Conservation (phyloP, 192 early-diverging fungal genomes). For the Entomortierella beljakovae region DNA sequence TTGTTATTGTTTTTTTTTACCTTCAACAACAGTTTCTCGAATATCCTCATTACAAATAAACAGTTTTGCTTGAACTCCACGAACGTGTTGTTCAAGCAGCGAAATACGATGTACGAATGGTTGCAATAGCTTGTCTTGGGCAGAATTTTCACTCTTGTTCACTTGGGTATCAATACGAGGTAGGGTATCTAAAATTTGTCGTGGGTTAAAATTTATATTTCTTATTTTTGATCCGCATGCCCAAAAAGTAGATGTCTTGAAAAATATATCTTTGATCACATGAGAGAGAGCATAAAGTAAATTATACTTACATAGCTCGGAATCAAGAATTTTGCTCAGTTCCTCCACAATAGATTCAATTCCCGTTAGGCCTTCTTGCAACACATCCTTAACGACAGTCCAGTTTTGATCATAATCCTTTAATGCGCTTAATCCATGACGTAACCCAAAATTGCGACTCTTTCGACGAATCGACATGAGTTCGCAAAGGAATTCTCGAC, state of each 20-base stretch:
- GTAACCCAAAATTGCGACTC: slow-evolving; percentile 61
- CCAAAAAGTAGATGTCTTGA: no score
- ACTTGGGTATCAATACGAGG: slow-evolving; percentile 44
- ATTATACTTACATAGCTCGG: slow-evolving; percentile 62
- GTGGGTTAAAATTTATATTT: neutral
- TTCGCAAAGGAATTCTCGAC: slow-evolving; percentile 68
- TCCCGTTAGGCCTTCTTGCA: slow-evolving; percentile 46
- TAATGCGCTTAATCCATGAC: slow-evolving; percentile 52
- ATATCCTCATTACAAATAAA: slow-evolving; percentile 69
- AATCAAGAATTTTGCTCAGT: slow-evolving; percentile 52
- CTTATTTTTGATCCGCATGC: neutral
- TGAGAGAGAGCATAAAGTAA: neutral
- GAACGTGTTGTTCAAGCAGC: slow-evolving; percentile 61
- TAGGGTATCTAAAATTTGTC: slow-evolving; percentile 40
- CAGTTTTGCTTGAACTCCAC: slow-evolving; percentile 67
- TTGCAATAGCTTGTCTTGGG: slow-evolving; percentile 46
- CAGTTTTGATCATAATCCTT: slow-evolving; percentile 60
- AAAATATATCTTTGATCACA: neutral
- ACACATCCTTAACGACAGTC: slow-evolving; percentile 46
- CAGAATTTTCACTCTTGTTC: slow-evolving; percentile 17
- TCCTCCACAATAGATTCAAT: slow-evolving; percentile 55
- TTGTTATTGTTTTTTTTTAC: slow-evolving; percentile 9
- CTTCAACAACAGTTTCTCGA: slow-evolving; percentile 39
- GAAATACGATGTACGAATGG: slow-evolving; percentile 61
- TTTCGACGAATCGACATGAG: slow-evolving; percentile 63